Evolutionary conservation across 2,329 filamentous ascomycete species (phyloP).

Genomic region (Lachnellula willkommii): DNA sequence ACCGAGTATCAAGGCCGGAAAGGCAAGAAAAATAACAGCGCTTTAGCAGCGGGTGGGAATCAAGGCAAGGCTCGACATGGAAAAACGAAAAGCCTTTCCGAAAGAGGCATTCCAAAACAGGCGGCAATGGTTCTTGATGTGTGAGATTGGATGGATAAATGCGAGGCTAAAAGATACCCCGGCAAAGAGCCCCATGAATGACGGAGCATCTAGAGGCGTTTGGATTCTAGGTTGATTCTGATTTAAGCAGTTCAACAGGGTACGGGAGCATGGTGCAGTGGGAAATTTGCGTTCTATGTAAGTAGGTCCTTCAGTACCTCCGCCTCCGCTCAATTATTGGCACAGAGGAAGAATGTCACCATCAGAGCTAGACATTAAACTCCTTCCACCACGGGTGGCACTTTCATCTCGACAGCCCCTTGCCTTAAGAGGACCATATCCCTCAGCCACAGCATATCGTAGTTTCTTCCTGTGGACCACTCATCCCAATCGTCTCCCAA

Average conservation of each 20-base stretch:
- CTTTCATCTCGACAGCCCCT: not conserved
- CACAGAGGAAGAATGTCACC: no score
- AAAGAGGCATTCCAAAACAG: slow-evolving; percentile 15
- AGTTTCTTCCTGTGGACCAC: slow-evolving; percentile 18
- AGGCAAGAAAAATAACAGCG: slow-evolving; percentile 30
- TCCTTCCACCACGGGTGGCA: no score
- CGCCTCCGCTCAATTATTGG: not conserved
- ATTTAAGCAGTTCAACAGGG: not conserved
- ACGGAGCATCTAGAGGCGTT: slow-evolving; percentile 12
- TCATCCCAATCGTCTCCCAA: slow-evolving; percentile 53
- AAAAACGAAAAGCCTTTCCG: slow-evolving; percentile 19
- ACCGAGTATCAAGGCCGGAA: slow-evolving; percentile 15
- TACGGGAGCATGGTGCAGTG: no score
- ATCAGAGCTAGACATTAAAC: no score
- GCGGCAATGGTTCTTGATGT: slow-evolving; percentile 1
- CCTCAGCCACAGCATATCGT: slow-evolving; percentile 25
- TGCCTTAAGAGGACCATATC: not conserved
- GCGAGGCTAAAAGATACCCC: not conserved
- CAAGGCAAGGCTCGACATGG: slow-evolving; percentile 35
- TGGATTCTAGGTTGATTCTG: not conserved
- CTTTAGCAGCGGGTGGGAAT: slow-evolving; percentile 45
- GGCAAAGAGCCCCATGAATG: not conserved
- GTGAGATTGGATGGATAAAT: not conserved
- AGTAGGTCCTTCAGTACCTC: no score
- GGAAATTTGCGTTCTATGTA: no score